Evolutionary conservation across 441 rosid genomes (phyloP), one percentile per base, ranked within the genome.

Genomic region (Cnidoscolus chayamansa): DNA sequence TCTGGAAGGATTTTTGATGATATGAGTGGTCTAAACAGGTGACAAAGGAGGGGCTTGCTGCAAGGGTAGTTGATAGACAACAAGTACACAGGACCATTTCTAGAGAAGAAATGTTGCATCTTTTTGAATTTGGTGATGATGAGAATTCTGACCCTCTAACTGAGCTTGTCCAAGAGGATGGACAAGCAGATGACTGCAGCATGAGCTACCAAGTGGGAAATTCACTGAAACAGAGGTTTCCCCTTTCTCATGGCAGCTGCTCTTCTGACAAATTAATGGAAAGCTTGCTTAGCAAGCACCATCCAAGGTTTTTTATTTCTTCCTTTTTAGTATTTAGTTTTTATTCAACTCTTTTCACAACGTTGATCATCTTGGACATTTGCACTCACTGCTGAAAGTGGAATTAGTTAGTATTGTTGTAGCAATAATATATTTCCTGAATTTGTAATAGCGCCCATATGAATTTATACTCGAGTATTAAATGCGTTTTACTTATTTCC

Each of bases 61-160:
- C 99, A 72, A 92, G 99, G 88, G 99, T 96, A 76, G 99, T 96
- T 57, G 99, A 96, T 83, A 85, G 99, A 81, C 99, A 96, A 77
- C 99, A 93, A 86, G 89, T 96, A 53, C 93, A 90, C 83, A 84
- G 99, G 76, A 93, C 96, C 19, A 93, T 96, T 66, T 93, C 99
- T 55, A 93, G 81, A 85, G 99, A 96, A 84, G 99, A 96, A 85
- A 93, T 96, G 99, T 75, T 96, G 82, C 99, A 96, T 82, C 90
- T 96, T 64, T 96, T 96, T 79, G 99, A 96, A 81, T 96, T 96
- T 67, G 98, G 94, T 48, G 96, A 93, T 48, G 98, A 96, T 67
- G 99, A 96, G 67, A 86, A 81, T 73, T 75, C 89, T 5, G 97
- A 90, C 37, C 61, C 86, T 57, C 78, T 84, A 25, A 70, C 79